Evolutionary conservation across 202 grass and related monocot species (phyloP).

Genomic region (Panicum virgatum): DNA sequence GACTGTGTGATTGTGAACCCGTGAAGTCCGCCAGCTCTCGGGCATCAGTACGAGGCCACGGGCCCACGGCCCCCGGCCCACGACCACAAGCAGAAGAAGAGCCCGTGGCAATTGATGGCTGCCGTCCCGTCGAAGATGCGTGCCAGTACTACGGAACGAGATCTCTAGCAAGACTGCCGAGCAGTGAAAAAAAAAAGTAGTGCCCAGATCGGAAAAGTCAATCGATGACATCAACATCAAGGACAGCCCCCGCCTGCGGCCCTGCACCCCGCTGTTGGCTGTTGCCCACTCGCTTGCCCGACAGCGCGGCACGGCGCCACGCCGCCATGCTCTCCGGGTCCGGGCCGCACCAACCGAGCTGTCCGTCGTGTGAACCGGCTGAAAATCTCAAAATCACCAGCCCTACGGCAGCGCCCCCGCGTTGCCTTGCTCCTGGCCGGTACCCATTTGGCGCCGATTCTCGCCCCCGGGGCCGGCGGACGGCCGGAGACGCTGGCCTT

Average conservation of each 20-base stretch:
- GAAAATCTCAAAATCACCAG: not conserved
- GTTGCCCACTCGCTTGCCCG: not conserved
- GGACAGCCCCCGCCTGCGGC: too few species aligned
- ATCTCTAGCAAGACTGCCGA: not conserved
- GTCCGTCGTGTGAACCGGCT: not conserved
- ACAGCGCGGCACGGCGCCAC: conserved; percentile 28
- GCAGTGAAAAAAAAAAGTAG: not conserved
- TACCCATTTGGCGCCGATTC: conserved; percentile 40
- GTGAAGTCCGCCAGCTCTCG: not conserved
- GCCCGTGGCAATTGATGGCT: too few species aligned
- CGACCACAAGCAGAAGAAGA: not conserved
- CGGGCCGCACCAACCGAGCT: not conserved
- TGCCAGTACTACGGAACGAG: not conserved
- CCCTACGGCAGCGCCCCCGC: not conserved
- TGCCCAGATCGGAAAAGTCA: not conserved
- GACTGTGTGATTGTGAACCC: too few species aligned
- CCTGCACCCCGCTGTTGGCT: too few species aligned
- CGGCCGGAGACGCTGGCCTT: conserved; percentile 25
- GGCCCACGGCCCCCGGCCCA: too few species aligned
- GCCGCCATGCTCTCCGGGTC: conserved; percentile 6
- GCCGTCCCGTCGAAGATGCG: not conserved
- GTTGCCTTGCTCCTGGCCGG: conserved; percentile 39
- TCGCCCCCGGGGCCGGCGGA: not conserved
- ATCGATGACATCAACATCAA: not conserved
- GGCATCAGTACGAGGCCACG: not conserved